Conservation (phyloP, 208 protist genomes). For the Trypanosomatidae sp. region DNA sequence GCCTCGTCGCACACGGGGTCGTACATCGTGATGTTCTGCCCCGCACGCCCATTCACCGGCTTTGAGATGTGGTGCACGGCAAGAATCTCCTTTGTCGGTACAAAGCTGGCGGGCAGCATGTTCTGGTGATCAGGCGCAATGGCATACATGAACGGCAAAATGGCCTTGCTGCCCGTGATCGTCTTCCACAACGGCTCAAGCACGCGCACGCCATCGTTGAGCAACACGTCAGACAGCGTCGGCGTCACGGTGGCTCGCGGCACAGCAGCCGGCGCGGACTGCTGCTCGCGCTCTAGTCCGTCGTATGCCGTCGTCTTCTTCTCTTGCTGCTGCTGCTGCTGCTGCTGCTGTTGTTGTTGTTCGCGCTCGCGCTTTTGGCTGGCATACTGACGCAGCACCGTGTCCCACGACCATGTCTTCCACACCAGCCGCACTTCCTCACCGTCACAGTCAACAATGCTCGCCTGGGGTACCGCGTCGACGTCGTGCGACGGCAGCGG, state of each 20-base stretch:
- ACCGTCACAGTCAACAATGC: conserved; percentile 47
- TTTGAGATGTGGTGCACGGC: conserved; percentile 47
- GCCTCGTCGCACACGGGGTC: conserved; percentile 28
- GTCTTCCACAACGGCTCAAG: conserved; percentile 76
- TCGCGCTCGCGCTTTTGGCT: conserved; percentile 6
- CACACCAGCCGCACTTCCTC: conserved; percentile 66
- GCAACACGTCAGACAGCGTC: conserved; percentile 54
- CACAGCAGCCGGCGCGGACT: too few species aligned
- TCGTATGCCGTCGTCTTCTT: too few species aligned
- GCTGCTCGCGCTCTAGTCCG: too few species aligned
- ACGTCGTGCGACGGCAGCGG: conserved; percentile 6
- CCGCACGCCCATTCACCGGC: conserved; percentile 61
- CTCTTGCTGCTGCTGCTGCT: too few species aligned
- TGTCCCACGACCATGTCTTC: conserved; percentile 85
- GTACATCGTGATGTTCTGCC: conserved; percentile 66
- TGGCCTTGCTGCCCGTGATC: conserved; percentile 62
- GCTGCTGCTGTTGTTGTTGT: too few species aligned
- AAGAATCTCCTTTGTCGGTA: conserved; percentile 36
- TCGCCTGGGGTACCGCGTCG: conserved; percentile 11
- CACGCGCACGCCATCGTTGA: conserved; percentile 55
- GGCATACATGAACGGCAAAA: conserved; percentile 60
- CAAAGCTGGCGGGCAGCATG: conserved; percentile 50
- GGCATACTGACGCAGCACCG: conserved; percentile 47
- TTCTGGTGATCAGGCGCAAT: conserved; percentile 39
- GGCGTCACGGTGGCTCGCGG: conserved; percentile 5